Base-by-base conservation (phyloP, 75 land plant species). In the Selaginella tamariscina region DNA sequence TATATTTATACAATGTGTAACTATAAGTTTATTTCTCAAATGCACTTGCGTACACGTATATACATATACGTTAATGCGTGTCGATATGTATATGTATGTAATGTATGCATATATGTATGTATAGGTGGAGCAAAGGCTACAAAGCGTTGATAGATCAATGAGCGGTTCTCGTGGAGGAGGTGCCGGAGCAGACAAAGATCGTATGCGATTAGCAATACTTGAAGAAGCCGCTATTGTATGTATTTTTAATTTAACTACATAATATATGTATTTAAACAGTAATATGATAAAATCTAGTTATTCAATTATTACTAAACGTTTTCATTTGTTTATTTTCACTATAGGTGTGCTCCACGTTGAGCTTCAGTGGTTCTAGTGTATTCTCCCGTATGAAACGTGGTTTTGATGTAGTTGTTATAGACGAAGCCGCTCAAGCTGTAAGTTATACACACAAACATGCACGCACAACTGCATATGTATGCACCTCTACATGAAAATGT, bases 381-480 rank as follows among this genome's bases (percentile, higher is more conserved):
- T 85, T 90, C 60, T 81, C 77, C 67, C 80, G 86, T 68, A 75
- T 88, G 82, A 87, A 78, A 68, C 83, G 82, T 66, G 81, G 83
- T 20, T 94, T 94, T 74, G 98, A 94, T 81, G 91, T 94, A 49
- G 98, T 94, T 55, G 81, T 94, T 31, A 94, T 94, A 32, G 98
- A 94, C 81, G 98, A 94, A 78, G 98, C 98, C 71, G 98, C 98
- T 30, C 98, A 94, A 84, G 98, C 98, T 75, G 96, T 93, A 81
- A 80, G 91, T 65, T 32, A 20, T 64, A 20, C 62, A n/a, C 13
- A 22, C 18, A 26, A 33, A 20, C 54, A 24, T 32, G 15, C 21
- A 49, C 29, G 66, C 15, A 29, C 20, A 65, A 15, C 24, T 27
- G 2, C 29, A 5, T 65, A 26, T 21, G 62, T 27, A 49, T 49